These are phyloP conservation scores for Castanea sativa DNA, from an alignment of 306 rosid species.

Conservation along the genomic window DNA sequence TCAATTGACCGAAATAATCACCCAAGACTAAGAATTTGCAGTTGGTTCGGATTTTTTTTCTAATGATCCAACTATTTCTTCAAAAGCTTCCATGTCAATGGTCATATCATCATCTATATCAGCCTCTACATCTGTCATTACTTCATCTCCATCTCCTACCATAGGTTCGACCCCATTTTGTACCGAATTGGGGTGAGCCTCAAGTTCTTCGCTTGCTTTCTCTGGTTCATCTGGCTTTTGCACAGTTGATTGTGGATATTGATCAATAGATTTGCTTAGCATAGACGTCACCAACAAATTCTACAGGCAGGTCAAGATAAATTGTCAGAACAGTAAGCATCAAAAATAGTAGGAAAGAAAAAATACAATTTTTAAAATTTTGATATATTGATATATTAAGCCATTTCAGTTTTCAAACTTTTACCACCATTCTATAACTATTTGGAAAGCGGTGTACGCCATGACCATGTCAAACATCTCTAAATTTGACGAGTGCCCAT, in stretches of 20 bases:
- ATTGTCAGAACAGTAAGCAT: not conserved
- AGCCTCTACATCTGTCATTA: constrained; percentile 67
- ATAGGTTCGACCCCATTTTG: constrained; percentile 62
- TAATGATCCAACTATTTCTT: constrained; percentile 51
- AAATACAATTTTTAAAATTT: too few relatives aligned
- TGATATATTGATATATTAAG: too few relatives aligned
- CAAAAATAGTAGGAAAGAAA: not conserved
- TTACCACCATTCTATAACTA: too few relatives aligned
- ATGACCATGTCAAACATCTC: too few relatives aligned
- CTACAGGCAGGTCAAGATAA: constrained; percentile 40
- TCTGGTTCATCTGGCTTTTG: constrained; percentile 44
- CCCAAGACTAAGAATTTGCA: constrained; percentile 39
- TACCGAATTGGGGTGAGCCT: constrained; percentile 31
- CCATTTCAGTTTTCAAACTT: too few relatives aligned
- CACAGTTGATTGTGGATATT: constrained; percentile 38
- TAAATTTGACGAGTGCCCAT: too few relatives aligned
- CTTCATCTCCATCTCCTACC: constrained; percentile 58
- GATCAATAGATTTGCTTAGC: constrained; percentile 49
- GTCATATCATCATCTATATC: constrained; percentile 66
- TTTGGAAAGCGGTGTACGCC: too few relatives aligned
- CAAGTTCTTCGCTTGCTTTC: constrained; percentile 45
- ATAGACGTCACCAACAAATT: constrained; percentile 88
- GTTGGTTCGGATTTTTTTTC: constrained; percentile 49
- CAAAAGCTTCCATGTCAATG: constrained; percentile 62
- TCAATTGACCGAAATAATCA: constrained; percentile 3